Base-by-base conservation (phyloP, 768 basidiomycete species). In the Exsudoporus frostii region DNA sequence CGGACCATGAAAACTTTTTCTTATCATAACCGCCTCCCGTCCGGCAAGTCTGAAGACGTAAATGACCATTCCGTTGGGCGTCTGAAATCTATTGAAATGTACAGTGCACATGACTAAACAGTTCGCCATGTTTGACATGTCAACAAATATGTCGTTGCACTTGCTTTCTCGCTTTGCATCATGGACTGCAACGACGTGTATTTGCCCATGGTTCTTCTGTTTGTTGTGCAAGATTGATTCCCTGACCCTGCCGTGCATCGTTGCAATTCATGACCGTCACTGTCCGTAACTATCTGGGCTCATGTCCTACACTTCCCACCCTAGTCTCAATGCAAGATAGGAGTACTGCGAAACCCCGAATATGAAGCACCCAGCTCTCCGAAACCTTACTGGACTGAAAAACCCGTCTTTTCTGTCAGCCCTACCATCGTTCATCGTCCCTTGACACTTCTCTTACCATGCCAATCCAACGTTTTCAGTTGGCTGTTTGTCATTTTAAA, bases 381-480 rank as follows among this genome's bases (percentile, higher is more conserved):
- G 7, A 27, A 38, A 29, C 20, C 6, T 42, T 10, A 1, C n/a
- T 27, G 22, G 37, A 25, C 10, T 13, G 39, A 34, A 45, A 6
- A 40, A 5, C 13, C 13, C n/a, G 30, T 38, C 32, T 45, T 34
- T 22, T 22, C 22, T 5, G 19, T 29, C 14, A 14, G 2, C 13
- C 17, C 43, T 24, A 33, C 50, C 38, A 2, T 38, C 25, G 14
- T 33, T 15, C 37, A 14, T 17, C 17, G 3, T 14, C 15, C 22
- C 10, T 9, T 22, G 27, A 45, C 4, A 34, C 43, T 38, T 45
- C 37, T 44, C 47, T n/a, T 11, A 19, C 45, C 63, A 63, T 53
- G 55, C 65, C 54, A 48, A 59, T 57, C 48, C 61, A 67, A 59
- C 62, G 57, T 65, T 66, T 57, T 33, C 20, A 38, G 33, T 13